Evolutionary conservation across 2,329 filamentous ascomycete species (phyloP), one percentile per base, ranked within the genome.

Genomic region (Aspergillus aculeatus): DNA sequence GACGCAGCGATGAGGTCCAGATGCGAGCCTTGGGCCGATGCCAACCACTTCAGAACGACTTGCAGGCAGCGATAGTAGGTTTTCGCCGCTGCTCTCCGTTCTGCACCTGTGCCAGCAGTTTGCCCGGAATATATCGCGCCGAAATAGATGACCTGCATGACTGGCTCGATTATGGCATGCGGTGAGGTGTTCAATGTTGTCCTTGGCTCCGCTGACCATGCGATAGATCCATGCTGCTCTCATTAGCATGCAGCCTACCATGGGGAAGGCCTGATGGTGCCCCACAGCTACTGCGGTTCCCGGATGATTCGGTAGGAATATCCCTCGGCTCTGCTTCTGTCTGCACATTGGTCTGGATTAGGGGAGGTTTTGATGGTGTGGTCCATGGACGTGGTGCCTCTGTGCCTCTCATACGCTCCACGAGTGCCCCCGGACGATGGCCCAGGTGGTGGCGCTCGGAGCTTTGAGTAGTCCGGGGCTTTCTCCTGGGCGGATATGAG

Each of bases 1-100:
- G 35, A 31, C 5, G 47, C 57, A n/a, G 57, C 57, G 47, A 59
- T 32, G 2, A 59, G 23, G 35, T 59, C 57, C 6, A 59, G 14
- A 9, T 47, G 16, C 16, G 57, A 50, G 3, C 57, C 53, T 11
- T 47, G n/a, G 1, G 57, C 53, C 4, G 57, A 56, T 14, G 55
- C 48, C 5, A 55, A 47, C 57, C 57, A 59, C 19, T 32, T 47
- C 6, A 26, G 57, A 19, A 50, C 47, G 4, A 19, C 19, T 29
- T 53, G 50, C 0, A 58, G 29, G 21, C 56, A 54, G 5, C 32
- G 24, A 16, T 58, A 58, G 49, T 58, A 58, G 19, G 56, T 58
- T n/a, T 47, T 31, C 6, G 24, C 38, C 14, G 29, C 35, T 12
- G 35, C 5, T 9, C 26, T 41, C 12, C 38, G 19, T 44, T 58